Evolutionary conservation across 1,284 basidiomycete species (phyloP).

Genomic region (Ustilago bromivora): DNA sequence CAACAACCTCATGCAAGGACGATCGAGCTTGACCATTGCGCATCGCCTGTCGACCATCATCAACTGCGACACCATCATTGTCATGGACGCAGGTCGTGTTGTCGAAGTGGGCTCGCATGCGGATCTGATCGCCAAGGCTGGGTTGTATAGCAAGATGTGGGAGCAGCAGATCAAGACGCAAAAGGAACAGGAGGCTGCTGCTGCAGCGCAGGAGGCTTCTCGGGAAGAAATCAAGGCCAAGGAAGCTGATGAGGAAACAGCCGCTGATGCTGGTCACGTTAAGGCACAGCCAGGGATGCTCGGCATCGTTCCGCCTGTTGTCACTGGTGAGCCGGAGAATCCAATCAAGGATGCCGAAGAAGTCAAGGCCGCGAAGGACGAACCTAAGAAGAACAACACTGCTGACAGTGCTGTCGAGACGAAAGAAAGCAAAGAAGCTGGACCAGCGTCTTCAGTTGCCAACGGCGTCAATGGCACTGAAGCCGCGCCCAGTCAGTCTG

Average conservation of each 20-base stretch:
- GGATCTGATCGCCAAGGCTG: constrained; percentile 59
- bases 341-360: constrained; percentile 22
- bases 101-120: constrained; percentile 65
- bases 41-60: constrained; percentile 69
- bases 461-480: background rate
- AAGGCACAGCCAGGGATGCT: constrained; percentile 40
- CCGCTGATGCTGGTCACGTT: background rate
- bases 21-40: constrained; percentile 67
- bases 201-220: constrained; percentile 28
- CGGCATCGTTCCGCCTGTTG: constrained; percentile 45
- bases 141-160: constrained; percentile 65
- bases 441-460: background rate
- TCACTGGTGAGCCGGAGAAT: constrained; percentile 43
- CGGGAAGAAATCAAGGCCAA: constrained; percentile 14
- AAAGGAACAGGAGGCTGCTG: constrained; percentile 63
- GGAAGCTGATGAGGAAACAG: background rate
- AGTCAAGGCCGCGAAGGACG: background rate
- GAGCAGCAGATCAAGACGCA: constrained; percentile 68
- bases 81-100: constrained; percentile 57
- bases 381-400: background rate
- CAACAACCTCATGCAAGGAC: constrained; percentile 65
- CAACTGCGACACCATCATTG: constrained; percentile 66
- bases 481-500: constrained; percentile 20
- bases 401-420: background rate
- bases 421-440: constrained; percentile 10